These are phyloP conservation scores for Yarrowia deformans DNA, from an alignment of 805 yeast genomes.

Conservation along the genomic window DNA sequence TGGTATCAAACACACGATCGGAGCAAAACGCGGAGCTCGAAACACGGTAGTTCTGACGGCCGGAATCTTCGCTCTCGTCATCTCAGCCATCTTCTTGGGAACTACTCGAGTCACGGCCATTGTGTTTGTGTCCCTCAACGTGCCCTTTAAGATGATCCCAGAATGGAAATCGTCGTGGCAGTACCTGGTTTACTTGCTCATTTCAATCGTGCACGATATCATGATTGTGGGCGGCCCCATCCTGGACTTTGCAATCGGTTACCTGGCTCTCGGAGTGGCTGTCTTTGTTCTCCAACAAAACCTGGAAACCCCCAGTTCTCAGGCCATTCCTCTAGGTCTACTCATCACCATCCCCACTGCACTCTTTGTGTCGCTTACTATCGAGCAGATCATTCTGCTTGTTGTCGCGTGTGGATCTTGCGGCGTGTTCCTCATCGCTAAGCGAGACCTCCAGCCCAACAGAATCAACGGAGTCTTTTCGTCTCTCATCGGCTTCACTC, in stretches of 20 bases:
- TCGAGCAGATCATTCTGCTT: constrained; percentile 42
- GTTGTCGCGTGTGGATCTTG: constrained; percentile 47
- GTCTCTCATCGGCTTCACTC: constrained; percentile 42
- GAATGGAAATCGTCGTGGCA: constrained; percentile 38
- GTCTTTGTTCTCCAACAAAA: constrained; percentile 37
- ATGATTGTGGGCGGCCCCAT: constrained; percentile 20
- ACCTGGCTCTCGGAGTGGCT: constrained; percentile 41
- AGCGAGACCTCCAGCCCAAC: constrained; percentile 46
- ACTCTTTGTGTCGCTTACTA: constrained; percentile 34
- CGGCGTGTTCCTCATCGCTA: constrained; percentile 48
- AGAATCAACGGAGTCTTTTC: constrained; percentile 45
- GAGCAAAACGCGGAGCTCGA: constrained; percentile 23
- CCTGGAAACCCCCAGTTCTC: constrained; percentile 23
- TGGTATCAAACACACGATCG: constrained; percentile 38
- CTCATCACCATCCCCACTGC: constrained; percentile 42
- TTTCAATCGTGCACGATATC: constrained; percentile 42
- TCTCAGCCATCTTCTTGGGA: constrained; percentile 44
- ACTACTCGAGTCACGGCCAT: constrained; percentile 43
- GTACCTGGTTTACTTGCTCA: constrained; percentile 38
- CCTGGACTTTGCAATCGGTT: constrained; percentile 41
- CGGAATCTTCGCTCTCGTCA: constrained; percentile 43
- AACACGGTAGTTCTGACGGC: constrained; percentile 42
- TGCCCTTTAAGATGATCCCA: constrained; percentile 39
- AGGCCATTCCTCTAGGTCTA: constrained; percentile 31
- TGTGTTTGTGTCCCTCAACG: constrained; percentile 43